These are phyloP conservation scores for Fusarium decemcellulare DNA, from an alignment of 2,329 filamentous ascomycete genomes.

Conservation along the genomic window DNA sequence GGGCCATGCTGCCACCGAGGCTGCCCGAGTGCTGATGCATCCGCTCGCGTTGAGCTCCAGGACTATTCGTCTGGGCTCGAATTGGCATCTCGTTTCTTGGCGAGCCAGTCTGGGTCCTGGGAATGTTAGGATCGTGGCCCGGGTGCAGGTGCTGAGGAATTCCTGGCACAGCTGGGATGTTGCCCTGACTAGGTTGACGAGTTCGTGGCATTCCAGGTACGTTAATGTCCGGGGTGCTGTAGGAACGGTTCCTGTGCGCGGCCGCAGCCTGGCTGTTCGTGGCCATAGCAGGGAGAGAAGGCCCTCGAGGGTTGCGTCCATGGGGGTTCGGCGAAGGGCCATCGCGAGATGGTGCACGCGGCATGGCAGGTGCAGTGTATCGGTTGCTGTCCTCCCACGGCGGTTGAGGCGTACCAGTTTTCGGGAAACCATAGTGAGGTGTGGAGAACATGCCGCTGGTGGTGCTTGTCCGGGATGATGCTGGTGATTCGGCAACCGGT, in stretches of 20 bases:
- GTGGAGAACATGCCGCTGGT: constrained; percentile 79
- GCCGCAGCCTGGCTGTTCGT: constrained; percentile 67
- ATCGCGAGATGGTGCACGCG: constrained; percentile 84
- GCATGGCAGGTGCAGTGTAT: constrained; percentile 90
- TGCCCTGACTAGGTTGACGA: constrained; percentile 66
- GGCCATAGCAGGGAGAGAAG: constrained; percentile 82
- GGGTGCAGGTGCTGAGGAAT: constrained; percentile 79
- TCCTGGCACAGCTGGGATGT: constrained; percentile 80
- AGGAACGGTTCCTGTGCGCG: constrained; percentile 84
- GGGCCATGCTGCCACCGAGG: constrained; percentile 66
- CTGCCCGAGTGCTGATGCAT: constrained; percentile 64
- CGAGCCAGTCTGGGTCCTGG: constrained; percentile 86
- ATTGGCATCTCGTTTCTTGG: constrained; percentile 78
- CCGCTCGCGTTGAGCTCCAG: constrained; percentile 75
- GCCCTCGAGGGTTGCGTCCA: constrained; percentile 78
- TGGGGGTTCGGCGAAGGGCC: constrained; percentile 77
- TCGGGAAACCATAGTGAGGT: constrained; percentile 77
- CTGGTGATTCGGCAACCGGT: constrained; percentile 83
- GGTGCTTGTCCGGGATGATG: constrained; percentile 81
- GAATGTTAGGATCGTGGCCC: constrained; percentile 74
- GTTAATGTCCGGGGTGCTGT: constrained; percentile 96
- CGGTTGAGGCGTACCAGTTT: constrained; percentile 75
- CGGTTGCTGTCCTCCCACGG: constrained; percentile 83
- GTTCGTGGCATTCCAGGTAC: constrained; percentile 72
- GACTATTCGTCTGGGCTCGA: constrained; percentile 79